Evolutionary conservation across 768 basidiomycete species (phyloP).

Genomic region (Auricularia auricula-judae): DNA sequence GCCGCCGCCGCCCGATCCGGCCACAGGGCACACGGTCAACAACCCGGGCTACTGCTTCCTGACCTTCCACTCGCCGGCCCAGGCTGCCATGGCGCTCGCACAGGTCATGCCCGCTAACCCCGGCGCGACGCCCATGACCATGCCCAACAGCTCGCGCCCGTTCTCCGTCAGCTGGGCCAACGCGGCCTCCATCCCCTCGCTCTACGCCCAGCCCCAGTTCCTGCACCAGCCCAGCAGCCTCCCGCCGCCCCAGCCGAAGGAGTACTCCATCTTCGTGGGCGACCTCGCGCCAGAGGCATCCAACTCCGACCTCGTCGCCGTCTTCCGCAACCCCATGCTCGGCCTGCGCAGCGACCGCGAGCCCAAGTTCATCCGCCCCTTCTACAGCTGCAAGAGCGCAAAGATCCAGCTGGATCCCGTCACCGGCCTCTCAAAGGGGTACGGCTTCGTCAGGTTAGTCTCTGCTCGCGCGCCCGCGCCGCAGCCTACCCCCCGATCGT

Average conservation of each 20-base stretch:
- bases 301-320: conserved; percentile 90
- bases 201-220: conserved; percentile 26
- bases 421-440: conserved; percentile 81
- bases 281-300: conserved; percentile 89
- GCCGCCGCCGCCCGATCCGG: conserved; percentile 43
- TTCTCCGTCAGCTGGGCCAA: conserved; percentile 74
- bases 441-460: conserved; percentile 80
- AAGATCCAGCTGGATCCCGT: conserved; percentile 91
- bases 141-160: conserved; percentile 80
- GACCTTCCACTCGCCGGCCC: conserved; percentile 63
- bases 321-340: conserved; percentile 82
- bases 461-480: neutral
- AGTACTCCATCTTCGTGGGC: conserved; percentile 91
- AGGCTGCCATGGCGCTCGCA: conserved; percentile 58
- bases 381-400: conserved; percentile 87
- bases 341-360: conserved; percentile 78
- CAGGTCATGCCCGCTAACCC: conserved; percentile 41
- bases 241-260: conserved; percentile 48
- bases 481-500: conserved; percentile 8
- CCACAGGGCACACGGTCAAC: conserved; percentile 56
- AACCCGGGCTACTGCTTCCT: conserved; percentile 85
- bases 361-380: conserved; percentile 81
- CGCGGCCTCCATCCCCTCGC: neutral
- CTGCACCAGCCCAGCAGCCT: conserved; percentile 11
- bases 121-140: conserved; percentile 36